These are phyloP conservation scores for Neofusicoccum kwambonambiense DNA, from an alignment of 2,329 filamentous ascomycete species.

Conservation along the genomic window DNA sequence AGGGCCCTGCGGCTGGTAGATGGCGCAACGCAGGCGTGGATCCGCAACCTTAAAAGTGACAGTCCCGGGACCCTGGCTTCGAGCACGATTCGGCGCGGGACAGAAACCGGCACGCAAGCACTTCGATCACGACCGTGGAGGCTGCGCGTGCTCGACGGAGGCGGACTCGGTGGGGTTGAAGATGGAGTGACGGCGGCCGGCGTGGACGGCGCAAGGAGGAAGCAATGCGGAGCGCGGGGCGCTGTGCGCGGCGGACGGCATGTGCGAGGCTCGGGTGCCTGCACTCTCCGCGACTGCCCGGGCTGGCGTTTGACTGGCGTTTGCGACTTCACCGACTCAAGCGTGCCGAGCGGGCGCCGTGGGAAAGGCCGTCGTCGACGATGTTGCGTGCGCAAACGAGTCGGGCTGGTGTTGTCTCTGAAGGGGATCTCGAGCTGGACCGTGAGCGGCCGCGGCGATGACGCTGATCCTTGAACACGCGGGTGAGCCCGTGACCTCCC, in stretches of 20 bases:
- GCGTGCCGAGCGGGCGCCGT: background rate
- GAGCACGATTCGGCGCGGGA: background rate
- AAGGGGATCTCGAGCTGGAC: background rate
- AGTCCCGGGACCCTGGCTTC: conserved; percentile 1
- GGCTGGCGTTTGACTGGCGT: background rate
- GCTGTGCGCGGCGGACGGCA: background rate
- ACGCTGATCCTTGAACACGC: conserved; percentile 4
- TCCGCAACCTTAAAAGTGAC: conserved; percentile 2
- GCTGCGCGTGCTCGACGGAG: background rate
- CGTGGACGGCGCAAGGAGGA: background rate
- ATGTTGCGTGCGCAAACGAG: background rate
- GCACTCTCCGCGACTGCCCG: background rate
- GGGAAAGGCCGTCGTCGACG: background rate
- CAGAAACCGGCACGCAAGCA: background rate
- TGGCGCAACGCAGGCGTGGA: conserved; percentile 6
- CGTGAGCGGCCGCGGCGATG: background rate
- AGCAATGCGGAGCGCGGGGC: conserved; percentile 1
- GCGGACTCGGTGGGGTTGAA: background rate
- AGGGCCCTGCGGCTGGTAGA: background rate
- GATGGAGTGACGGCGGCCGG: background rate
- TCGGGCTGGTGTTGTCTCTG: background rate
- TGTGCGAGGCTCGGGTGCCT: conserved; percentile 6
- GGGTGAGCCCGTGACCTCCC: background rate
- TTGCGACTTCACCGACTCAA: background rate
- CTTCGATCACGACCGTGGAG: background rate